Evolutionary conservation across 768 basidiomycete species (phyloP), one percentile per base, ranked within the genome.

Genomic region (Suillus discolor): DNA sequence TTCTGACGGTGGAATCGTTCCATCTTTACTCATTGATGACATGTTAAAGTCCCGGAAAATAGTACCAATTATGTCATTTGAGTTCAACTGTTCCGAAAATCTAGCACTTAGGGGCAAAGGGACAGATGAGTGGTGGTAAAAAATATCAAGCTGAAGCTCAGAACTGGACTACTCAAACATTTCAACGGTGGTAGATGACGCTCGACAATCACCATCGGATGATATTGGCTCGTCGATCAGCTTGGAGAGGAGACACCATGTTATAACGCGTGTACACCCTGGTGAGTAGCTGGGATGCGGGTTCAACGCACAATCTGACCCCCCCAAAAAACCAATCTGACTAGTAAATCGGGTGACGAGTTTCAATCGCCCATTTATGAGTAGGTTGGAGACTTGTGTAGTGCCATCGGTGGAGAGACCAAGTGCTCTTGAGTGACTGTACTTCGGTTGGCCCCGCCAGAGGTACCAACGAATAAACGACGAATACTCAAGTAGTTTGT

Each of bases 31-130:
- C 47, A 49, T 49, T 67, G 15, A 72, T 53, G n/a, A 57, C 25
- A 8, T 62, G 67, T n/a, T 67, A 72, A 75, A 66, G 42, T 75
- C 36, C 66, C 62, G 51, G 75, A 53, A 69, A 16, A 69, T 39
- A 4, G 71, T 71, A 2, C 60, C 39, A 66, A 18, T 31, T 28
- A 28, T 28, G 25, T 51, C 49, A 51, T 28, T 31, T 31, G 18
- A 18, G 18, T 28, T 53, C 49, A 25, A 15, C 23, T 25, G 13
- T 25, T 51, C 69, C 64, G 63, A 69, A 72, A 2, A 69, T 49
- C 28, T 62, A 68, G 47, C 74, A 72, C 47, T 70, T 62, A 20
- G 60, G 5, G n/a, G 28, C 71, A 28, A 71, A 16, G 67, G 71
- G 16, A 25, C 15, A 51, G 25, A 71, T 20, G 4, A 12, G 4